These are phyloP conservation scores for Iris pallida DNA, from an alignment of 116 monocot species.

Conservation along the genomic window DNA sequence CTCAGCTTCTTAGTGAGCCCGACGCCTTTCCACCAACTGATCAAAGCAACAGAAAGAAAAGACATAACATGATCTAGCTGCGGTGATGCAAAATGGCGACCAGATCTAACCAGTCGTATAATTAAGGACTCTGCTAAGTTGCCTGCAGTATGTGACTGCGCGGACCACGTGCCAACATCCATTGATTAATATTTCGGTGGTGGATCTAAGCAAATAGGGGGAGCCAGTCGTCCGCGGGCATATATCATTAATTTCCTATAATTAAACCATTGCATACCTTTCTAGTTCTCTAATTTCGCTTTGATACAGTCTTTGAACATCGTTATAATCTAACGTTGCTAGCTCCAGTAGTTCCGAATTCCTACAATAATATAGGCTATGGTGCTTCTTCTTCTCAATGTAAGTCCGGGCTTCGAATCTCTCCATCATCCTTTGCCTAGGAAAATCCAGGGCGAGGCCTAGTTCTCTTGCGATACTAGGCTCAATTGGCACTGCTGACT, in stretches of 20 bases:
- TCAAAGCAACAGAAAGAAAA: not conserved
- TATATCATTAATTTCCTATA: too few species aligned
- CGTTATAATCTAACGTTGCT: slow-evolving; percentile 10
- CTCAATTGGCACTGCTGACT: not conserved
- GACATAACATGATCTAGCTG: not conserved
- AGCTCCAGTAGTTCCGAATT: slow-evolving; percentile 10
- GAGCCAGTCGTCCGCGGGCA: too few species aligned
- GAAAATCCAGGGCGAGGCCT: not conserved
- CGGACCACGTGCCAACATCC: too few species aligned
- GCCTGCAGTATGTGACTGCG: too few species aligned
- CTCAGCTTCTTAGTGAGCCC: not conserved
- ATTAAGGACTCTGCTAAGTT: too few species aligned
- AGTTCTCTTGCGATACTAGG: not conserved
- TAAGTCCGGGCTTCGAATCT: slow-evolving; percentile 2
- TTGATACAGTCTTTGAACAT: slow-evolving; percentile 8
- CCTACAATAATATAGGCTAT: too few species aligned
- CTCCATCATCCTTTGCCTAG: slow-evolving; percentile 3
- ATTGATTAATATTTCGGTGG: too few species aligned
- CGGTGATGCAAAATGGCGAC: too few species aligned
- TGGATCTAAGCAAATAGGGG: too few species aligned
- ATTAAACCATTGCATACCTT: not conserved
- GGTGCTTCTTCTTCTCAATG: not conserved
- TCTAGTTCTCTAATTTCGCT: slow-evolving; percentile 4
- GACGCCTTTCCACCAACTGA: slow-evolving; percentile 12
- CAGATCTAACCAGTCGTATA: too few species aligned